phyloP scores from a whole-genome alignment of 2,329 filamentous ascomycete genomes.

The Neopestalotiopsis rosae region DNA sequence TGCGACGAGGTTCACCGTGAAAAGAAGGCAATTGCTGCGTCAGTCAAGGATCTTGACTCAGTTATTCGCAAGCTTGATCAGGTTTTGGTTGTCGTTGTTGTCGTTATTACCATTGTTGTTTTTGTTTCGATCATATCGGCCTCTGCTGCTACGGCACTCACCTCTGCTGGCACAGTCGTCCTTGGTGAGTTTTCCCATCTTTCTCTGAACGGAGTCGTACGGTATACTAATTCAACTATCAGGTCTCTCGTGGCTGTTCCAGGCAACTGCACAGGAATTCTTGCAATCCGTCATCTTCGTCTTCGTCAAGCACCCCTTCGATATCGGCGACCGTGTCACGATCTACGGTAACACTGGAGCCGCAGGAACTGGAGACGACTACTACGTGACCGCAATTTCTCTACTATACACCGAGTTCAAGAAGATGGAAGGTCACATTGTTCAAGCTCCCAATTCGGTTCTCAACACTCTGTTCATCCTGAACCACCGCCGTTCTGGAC shows the following conservation, averaged over 20 bases:
- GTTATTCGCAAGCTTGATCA: conserved; percentile 90
- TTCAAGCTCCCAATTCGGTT: conserved; percentile 93
- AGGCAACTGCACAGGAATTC: conserved; percentile 92
- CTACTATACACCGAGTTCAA: conserved; percentile 97
- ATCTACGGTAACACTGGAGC: conserved; percentile 89
- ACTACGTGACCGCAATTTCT: conserved; percentile 94
- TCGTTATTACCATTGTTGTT: conserved; percentile 81
- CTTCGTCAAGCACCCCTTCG: conserved; percentile 96
- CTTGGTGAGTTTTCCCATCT: conserved; percentile 51
- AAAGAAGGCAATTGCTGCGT: conserved; percentile 93
- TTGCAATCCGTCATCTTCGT: conserved; percentile 94
- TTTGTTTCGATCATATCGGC: conserved; percentile 89
- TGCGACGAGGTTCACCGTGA: conserved; percentile 95
- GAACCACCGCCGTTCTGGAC: conserved; percentile 89
- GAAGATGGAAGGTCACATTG: conserved; percentile 96
- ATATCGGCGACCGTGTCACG: conserved; percentile 91
- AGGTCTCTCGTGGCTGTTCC: conserved; percentile 87
- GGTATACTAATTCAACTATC: not conserved
- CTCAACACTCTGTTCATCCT: conserved; percentile 93
- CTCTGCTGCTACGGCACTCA: conserved; percentile 88
- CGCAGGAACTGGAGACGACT: conserved; percentile 83
- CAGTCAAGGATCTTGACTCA: conserved; percentile 91
- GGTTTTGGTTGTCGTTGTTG: conserved; percentile 86
- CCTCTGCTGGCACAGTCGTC: conserved; percentile 85
- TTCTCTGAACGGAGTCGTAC: not conserved